Conservation (phyloP, 2,329 filamentous ascomycete species). For the Diaporthe sp. region DNA sequence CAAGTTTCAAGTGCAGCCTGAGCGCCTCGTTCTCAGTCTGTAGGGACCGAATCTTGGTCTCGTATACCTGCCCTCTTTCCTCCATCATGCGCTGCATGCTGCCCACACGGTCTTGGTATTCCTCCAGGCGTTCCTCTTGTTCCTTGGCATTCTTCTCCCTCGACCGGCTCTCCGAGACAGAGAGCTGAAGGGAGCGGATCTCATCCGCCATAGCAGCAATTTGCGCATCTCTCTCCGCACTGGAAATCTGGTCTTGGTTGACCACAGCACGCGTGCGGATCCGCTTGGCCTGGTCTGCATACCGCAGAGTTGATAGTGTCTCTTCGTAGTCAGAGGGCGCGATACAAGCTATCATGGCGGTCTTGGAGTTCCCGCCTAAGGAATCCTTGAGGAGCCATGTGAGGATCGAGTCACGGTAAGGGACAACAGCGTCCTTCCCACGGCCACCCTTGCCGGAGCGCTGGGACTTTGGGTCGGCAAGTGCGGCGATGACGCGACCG, state of each 20-base stretch:
- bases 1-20: constrained; percentile 87
- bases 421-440: constrained; percentile 76
- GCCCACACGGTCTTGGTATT: constrained; percentile 91
- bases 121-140: constrained; percentile 87
- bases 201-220: constrained; percentile 96
- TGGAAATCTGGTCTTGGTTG: constrained; percentile 94
- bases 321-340: constrained; percentile 96
- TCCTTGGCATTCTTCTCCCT: constrained; percentile 81
- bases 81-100: constrained; percentile 97
- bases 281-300: constrained; percentile 96
- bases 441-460: constrained; percentile 63
- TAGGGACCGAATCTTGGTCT: constrained; percentile 92
- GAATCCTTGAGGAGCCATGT: constrained; percentile 95
- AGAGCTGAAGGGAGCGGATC: constrained; percentile 87
- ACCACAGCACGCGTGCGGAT: constrained; percentile 95
- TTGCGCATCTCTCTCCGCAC: constrained; percentile 93
- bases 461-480: constrained; percentile 79
- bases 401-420: constrained; percentile 89
- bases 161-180: constrained; percentile 70
- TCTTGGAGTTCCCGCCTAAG: constrained; percentile 96
- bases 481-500: constrained; percentile 92
- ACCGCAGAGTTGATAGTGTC: constrained; percentile 93
- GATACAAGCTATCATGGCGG: constrained; percentile 99
- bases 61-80: constrained; percentile 87
- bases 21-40: constrained; percentile 92